Percentiles rank a stretch among this genome's conserved stretches.
phyloP scores from a whole-genome alignment of 768 basidiomycete species.

The Albatrellus ellisii region DNA sequence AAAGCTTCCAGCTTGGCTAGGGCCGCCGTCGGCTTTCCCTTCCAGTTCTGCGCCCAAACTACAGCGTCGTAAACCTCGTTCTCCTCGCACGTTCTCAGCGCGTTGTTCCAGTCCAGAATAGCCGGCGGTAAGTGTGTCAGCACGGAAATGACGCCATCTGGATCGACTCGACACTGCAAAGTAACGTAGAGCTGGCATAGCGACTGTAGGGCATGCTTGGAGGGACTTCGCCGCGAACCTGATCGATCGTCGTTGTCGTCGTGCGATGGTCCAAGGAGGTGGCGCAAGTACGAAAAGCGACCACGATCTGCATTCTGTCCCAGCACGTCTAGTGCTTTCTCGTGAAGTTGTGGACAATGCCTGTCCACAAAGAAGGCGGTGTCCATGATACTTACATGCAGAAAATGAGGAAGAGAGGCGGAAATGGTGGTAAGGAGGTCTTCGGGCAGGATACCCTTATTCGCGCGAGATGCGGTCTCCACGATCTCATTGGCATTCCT shows the following conservation, averaged over 20 bases:
- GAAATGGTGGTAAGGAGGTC: conserved; percentile 43
- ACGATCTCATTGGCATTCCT: conserved; percentile 53
- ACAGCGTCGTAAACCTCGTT: conserved; percentile 60
- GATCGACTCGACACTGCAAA: conserved; percentile 62
- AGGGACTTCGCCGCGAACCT: conserved; percentile 19
- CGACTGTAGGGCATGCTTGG: conserved; percentile 30
- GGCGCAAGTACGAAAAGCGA: conserved; percentile 67
- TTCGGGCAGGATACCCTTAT: conserved; percentile 37
- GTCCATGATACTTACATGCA: conserved; percentile 43
- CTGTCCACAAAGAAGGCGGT: conserved; percentile 68
- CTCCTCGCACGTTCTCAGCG: conserved; percentile 53
- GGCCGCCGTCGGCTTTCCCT: conserved; percentile 49
- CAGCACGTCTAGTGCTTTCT: conserved; percentile 41
- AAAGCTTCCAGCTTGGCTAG: conserved; percentile 52
- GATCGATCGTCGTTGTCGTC: conserved; percentile 28
- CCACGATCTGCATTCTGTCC: conserved; percentile 30
- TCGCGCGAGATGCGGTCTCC: conserved; percentile 27
- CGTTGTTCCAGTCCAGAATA: conserved; percentile 40
- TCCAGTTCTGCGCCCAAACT: conserved; percentile 65
- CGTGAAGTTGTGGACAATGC: conserved; percentile 54
- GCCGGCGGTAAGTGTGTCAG: conserved; percentile 41
- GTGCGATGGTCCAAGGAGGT: conserved; percentile 40
- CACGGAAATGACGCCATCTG: conserved; percentile 45
- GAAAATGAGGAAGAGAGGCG: conserved; percentile 48
- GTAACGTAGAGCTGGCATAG: conserved; percentile 53